Conservation (phyloP, 148 eudicot species). For the Vaccinium myrtillus region DNA sequence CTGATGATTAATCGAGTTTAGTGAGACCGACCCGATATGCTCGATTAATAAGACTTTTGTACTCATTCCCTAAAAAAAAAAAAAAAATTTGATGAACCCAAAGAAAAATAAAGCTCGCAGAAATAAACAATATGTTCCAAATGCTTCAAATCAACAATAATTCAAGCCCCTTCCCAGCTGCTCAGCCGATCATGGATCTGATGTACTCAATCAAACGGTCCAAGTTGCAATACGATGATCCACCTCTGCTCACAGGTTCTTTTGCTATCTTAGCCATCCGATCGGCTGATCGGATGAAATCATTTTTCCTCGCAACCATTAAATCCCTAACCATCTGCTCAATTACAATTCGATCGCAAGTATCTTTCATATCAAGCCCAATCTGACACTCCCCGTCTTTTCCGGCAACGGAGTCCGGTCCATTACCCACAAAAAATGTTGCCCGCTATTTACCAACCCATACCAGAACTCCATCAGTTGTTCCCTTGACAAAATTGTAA, state of each 20-base stretch:
- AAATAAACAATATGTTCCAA: too few relatives aligned
- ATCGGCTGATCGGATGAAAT: conserved; percentile 5
- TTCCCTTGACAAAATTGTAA: neutral
- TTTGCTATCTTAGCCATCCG: conserved; percentile 10
- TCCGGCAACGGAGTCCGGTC: neutral
- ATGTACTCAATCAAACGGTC: conserved; percentile 11
- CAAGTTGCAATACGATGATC: conserved; percentile 18
- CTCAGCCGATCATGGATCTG: neutral
- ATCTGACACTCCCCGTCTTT: neutral
- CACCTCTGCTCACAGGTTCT: conserved; percentile 18
- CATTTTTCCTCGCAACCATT: conserved; percentile 24
- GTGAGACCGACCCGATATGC: too few relatives aligned
- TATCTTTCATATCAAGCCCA: conserved; percentile 33
- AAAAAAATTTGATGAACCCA: too few relatives aligned
- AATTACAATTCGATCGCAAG: conserved; percentile 15
- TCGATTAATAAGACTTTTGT: too few relatives aligned
- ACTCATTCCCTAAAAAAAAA: too few relatives aligned
- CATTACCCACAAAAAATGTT: conserved; percentile 17
- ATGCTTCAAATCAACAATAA: too few relatives aligned
- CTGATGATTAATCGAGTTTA: too few relatives aligned
- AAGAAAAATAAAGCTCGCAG: too few relatives aligned
- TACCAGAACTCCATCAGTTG: conserved; percentile 20
- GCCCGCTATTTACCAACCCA: conserved; percentile 17
- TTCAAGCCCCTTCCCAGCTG: too few relatives aligned
- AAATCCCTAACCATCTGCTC: conserved; percentile 23